A percentile compares a stretch with the other conserved stretches of the same genome.
These are phyloP conservation scores for Flaveria ramosissima DNA, from an alignment of 129 eudicot genomes.

Conservation along the genomic window DNA sequence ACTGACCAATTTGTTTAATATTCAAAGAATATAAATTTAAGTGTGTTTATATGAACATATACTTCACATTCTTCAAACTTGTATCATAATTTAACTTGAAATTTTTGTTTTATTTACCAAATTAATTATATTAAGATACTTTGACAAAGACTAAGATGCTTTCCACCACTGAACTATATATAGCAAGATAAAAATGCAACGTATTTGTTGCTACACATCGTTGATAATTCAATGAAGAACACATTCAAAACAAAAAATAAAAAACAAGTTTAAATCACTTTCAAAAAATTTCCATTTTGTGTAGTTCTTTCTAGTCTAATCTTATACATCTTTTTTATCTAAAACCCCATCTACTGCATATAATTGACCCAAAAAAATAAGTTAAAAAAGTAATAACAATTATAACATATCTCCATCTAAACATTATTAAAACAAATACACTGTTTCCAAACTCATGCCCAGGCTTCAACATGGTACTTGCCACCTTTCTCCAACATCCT, in stretches of 20 bases:
- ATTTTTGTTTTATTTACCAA: no score
- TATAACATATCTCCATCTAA: neutral
- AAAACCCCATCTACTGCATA: neutral
- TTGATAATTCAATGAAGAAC: neutral
- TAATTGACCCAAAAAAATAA: neutral
- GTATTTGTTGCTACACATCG: neutral
- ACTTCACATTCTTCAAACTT: no score
- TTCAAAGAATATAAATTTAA: no score
- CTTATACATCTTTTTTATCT: neutral
- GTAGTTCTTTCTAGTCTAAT: neutral
- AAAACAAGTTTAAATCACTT: neutral
- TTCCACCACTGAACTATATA: no score
- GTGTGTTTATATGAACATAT: no score
- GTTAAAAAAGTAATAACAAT: neutral
- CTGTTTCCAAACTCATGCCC: conserved; percentile 49
- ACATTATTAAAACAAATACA: neutral
- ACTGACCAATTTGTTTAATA: no score
- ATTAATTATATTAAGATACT: no score
- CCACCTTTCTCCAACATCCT: conserved; percentile 89
- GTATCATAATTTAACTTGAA: no score
- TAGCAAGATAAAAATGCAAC: neutral
- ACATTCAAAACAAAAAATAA: neutral
- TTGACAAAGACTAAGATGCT: no score
- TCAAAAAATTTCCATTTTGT: neutral
- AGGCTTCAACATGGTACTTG: conserved; percentile 89